Conservation (phyloP, 305 asterid genomes). For the Coffea humblotiana region DNA sequence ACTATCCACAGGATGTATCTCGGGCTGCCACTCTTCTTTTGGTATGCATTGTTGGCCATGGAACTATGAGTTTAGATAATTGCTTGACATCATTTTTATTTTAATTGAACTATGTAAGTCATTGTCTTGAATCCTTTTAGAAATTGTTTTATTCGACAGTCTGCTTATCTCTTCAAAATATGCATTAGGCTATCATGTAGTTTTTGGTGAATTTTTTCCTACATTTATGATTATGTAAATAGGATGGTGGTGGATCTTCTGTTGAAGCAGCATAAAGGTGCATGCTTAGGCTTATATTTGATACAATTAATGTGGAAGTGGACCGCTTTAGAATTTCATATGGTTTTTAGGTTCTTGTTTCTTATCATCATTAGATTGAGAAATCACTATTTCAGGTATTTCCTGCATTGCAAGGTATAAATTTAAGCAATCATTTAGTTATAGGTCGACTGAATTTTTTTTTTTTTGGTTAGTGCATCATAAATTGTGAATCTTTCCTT, state of each 20-base stretch:
- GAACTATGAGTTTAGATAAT: background rate
- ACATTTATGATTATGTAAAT: background rate
- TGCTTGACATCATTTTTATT: background rate
- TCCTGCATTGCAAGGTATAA: background rate
- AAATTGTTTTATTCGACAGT: background rate
- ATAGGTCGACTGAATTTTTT: background rate
- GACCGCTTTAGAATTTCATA: background rate
- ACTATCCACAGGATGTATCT: conserved; percentile 86
- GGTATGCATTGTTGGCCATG: conserved; percentile 44
- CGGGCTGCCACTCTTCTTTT: conserved; percentile 89
- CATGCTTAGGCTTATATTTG: background rate
- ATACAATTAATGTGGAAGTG: background rate
- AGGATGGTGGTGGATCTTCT: background rate
- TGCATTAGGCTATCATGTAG: background rate
- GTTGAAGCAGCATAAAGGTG: background rate
- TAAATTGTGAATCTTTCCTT: background rate
- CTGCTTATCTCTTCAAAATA: background rate
- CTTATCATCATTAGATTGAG: background rate
- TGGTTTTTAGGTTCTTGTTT: background rate
- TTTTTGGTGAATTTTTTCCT: background rate
- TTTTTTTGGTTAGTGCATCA: background rate
- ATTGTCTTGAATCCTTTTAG: background rate
- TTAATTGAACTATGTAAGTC: background rate
- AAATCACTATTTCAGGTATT: background rate
- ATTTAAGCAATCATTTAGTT: background rate